phyloP scores from a whole-genome alignment of 352 stramenopile species.

The Phytopythium helicoides region DNA sequence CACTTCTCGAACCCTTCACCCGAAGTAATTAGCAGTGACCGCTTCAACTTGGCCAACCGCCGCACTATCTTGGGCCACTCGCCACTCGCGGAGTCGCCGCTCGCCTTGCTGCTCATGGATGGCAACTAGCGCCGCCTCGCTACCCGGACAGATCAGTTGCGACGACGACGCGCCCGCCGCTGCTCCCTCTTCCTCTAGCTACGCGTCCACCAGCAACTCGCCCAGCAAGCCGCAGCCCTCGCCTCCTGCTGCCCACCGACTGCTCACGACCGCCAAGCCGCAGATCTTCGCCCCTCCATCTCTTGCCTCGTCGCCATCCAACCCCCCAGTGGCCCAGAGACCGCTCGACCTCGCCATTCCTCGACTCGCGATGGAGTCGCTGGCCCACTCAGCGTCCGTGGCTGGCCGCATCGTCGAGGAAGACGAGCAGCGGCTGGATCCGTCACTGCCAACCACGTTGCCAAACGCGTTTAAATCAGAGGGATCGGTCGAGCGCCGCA shows the following conservation, averaged over 20 bases:
- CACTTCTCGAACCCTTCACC: too few relatives aligned
- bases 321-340: not conserved
- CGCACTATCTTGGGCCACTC: too few relatives aligned
- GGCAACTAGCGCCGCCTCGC: slow-evolving; percentile 12
- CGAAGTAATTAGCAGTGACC: too few relatives aligned
- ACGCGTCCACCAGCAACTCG: slow-evolving; percentile 1
- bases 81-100: slow-evolving; percentile 1
- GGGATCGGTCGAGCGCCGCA: too few relatives aligned
- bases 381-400: not conserved
- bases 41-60: too few relatives aligned
- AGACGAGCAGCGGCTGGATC: not conserved
- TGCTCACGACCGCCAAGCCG: slow-evolving; percentile 1
- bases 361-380: slow-evolving; percentile 4
- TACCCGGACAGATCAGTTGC: slow-evolving; percentile 19
- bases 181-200: not conserved
- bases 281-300: not conserved
- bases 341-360: not conserved
- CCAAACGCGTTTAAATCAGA: not conserved
- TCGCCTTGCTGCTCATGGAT: slow-evolving; percentile 13
- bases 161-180: slow-evolving; percentile 10
- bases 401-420: slow-evolving; percentile 1
- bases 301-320: not conserved
- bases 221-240: slow-evolving; percentile 1
- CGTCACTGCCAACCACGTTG: not conserved
- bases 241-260: not conserved